These are phyloP conservation scores for Myrica gale DNA, from an alignment of 306 rosid species.

Conservation along the genomic window DNA sequence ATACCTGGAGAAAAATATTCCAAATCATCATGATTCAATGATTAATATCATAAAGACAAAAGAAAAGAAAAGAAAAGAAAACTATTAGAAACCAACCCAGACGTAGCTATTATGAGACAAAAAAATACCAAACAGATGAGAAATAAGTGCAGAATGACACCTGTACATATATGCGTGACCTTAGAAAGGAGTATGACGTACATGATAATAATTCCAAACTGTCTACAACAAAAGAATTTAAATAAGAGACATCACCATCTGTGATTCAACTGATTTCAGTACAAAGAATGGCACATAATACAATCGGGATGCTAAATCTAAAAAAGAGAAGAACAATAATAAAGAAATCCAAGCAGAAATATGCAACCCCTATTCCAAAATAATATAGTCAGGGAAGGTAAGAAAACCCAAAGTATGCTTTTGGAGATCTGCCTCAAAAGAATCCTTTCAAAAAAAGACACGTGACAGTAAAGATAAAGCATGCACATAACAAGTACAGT, in stretches of 20 bases:
- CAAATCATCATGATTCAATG: constrained; percentile 20
- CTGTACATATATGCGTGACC: constrained; percentile 82
- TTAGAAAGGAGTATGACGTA: constrained; percentile 74
- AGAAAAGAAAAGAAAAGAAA: constrained; percentile 9
- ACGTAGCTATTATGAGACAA: constrained; percentile 30
- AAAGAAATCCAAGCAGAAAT: constrained; percentile 13
- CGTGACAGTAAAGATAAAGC: neutral
- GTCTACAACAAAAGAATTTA: constrained; percentile 80
- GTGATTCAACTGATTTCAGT: constrained; percentile 60
- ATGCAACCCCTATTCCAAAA: constrained; percentile 10
- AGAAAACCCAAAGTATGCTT: constrained; percentile 6
- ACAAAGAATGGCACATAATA: constrained; percentile 35
- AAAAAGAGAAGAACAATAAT: constrained; percentile 24
- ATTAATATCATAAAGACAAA: constrained; percentile 14
- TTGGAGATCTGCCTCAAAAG: neutral
- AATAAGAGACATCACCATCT: constrained; percentile 69
- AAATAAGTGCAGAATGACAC: constrained; percentile 86
- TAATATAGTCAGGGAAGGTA: neutral
- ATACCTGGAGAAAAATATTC: constrained; percentile 53
- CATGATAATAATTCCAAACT: constrained; percentile 84
- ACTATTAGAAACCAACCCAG: constrained; percentile 32
- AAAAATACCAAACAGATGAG: constrained; percentile 52
- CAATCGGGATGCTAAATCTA: constrained; percentile 42
- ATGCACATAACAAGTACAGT: neutral
- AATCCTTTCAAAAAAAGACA: neutral